Base-by-base conservation (phyloP, 2,329 filamentous ascomycete species). In the Fusarium sp. region DNA sequence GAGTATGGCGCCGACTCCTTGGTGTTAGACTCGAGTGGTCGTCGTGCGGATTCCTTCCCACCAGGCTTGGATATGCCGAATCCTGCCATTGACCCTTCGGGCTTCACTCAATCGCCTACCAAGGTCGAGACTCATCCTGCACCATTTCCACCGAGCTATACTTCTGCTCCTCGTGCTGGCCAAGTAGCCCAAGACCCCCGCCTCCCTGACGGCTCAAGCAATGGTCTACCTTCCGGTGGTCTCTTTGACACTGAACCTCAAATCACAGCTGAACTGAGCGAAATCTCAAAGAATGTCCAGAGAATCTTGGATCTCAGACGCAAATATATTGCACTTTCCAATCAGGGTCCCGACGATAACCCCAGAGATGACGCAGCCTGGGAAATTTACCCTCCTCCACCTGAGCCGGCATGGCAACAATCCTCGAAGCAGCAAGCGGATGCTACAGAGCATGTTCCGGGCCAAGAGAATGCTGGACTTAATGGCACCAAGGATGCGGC, bases 251-350 rank as follows among this genome's bases (percentile, higher is more conserved):
- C 85, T 41, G 92, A 96, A 69, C 87, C 90, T 35, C 89, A 90
- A 48, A 90, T 98, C 67, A 92, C 92, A 2, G 84, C 90, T 3
- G 95, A 99, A 77, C 80, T 99, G 64, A 88, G 86, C 69, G 85
- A 87, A 19, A 97, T 99, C 65, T 97, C 96, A 70, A 89, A 88
- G 65, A 96, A 95, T 67, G 92, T 99, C 53, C 91, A 96, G 74
- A 90, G 90, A 67, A 87, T 98, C n/a, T 78, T 97, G 41, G 92
- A 97, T 69, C 82, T 93, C 36, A 88, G 95, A 58, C 89, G 93
- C 74, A 96, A 92, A 71, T 99, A 98, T 76, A 91, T 98, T 48
- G 81, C 86, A 1, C 78, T 97, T 13, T 98, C 95, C 0, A 80
- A 93, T 19, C 95, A 99, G 73, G 85, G 90, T 9, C 84, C 89